Percentiles rank a stretch among this genome's conserved stretches.
These are phyloP conservation scores for Cetraspora pellucida DNA, from an alignment of 192 early-diverging fungal species.

Conservation along the genomic window DNA sequence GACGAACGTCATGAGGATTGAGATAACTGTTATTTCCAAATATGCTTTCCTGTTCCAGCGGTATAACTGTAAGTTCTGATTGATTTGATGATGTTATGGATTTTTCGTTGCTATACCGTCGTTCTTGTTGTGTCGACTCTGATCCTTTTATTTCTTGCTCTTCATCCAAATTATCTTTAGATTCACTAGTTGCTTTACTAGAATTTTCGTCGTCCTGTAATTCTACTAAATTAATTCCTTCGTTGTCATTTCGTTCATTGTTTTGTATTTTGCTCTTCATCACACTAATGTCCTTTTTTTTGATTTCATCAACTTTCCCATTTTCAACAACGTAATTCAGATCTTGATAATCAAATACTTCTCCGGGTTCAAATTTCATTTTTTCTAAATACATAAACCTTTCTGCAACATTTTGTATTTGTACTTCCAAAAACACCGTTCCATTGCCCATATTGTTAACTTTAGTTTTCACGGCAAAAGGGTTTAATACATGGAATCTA, in stretches of 20 bases:
- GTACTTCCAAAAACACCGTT: conserved; percentile 84
- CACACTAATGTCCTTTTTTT: not conserved
- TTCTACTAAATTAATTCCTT: too few species aligned
- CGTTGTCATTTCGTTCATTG: too few species aligned
- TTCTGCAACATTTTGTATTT: conserved; percentile 86
- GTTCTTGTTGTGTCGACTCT: too few species aligned
- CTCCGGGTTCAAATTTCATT: conserved; percentile 81
- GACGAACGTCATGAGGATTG: conserved; percentile 80
- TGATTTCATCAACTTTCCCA: conserved; percentile 43
- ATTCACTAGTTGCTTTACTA: too few species aligned
- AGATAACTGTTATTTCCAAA: conserved; percentile 61
- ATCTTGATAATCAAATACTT: conserved; percentile 71
- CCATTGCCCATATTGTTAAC: conserved; percentile 79
- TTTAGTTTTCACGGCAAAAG: conserved; percentile 94
- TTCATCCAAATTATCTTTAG: too few species aligned
- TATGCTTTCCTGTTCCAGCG: conserved; percentile 36
- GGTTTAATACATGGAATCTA: conserved; percentile 96
- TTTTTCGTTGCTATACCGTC: too few species aligned
- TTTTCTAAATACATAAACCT: conserved; percentile 83
- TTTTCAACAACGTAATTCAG: conserved; percentile 56
- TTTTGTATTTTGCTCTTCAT: not conserved
- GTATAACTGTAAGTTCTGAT: not conserved
- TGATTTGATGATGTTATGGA: too few species aligned
- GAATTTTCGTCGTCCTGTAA: too few species aligned
- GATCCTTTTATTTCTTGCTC: too few species aligned